phyloP scores from a whole-genome alignment of 805 yeast genomes.

The Metschnikowia anglica region DNA sequence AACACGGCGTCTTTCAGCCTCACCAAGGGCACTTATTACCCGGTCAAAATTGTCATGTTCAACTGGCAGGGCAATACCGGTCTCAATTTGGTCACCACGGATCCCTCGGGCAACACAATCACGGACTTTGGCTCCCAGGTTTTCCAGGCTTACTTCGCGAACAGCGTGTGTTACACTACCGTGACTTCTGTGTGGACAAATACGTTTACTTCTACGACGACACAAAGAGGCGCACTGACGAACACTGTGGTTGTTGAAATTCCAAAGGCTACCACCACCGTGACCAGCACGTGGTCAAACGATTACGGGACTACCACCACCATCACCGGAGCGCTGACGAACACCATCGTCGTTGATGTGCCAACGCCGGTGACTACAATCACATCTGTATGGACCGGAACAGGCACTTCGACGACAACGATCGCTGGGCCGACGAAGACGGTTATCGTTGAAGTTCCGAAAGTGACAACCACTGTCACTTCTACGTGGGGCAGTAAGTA shows the following conservation, averaged over 20 bases:
- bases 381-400: slow-evolving; percentile 14
- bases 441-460: slow-evolving; percentile 17
- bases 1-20: slow-evolving; percentile 13
- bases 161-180: slow-evolving; percentile 11
- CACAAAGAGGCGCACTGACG: slow-evolving; percentile 1
- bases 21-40: slow-evolving; percentile 16
- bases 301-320: slow-evolving; percentile 6
- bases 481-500: slow-evolving; percentile 13
- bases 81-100: slow-evolving; percentile 5
- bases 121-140: slow-evolving; percentile 12
- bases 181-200: slow-evolving; percentile 7
- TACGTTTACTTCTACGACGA: slow-evolving; percentile 11
- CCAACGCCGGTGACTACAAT: slow-evolving; percentile 18
- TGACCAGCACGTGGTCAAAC: slow-evolving; percentile 16
- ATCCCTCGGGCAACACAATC: slow-evolving; percentile 7
- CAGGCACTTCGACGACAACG: slow-evolving; percentile 6
- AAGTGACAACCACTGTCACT: slow-evolving; percentile 12
- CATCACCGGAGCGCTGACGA: neutral
- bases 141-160: slow-evolving; percentile 9
- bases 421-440: no score
- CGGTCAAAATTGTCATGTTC: slow-evolving; percentile 18
- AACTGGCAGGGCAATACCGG: slow-evolving; percentile 19
- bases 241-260: slow-evolving; percentile 10
- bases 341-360: slow-evolving; percentile 16
- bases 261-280: slow-evolving; percentile 7